phyloP scores from a whole-genome alignment of 441 rosid genomes.

The Syzygium malaccense region DNA sequence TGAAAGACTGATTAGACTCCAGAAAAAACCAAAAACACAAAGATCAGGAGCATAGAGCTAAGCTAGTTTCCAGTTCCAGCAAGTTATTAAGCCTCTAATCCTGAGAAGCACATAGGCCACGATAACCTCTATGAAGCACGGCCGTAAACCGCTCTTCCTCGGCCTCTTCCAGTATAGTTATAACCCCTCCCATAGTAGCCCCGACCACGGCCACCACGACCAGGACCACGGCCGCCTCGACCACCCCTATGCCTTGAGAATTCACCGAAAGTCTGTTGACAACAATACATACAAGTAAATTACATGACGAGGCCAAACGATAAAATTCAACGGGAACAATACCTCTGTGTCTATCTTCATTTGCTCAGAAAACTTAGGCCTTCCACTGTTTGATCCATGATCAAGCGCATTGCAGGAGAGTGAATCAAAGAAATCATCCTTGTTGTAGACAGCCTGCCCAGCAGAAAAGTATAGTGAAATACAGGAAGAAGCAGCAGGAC shows the following conservation, averaged over 20 bases:
- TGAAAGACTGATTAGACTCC: not conserved
- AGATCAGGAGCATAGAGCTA: not conserved
- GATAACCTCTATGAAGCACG: not conserved
- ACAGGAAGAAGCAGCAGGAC: not conserved
- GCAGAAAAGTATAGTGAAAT: not conserved
- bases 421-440: not conserved
- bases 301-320: not conserved
- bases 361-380: slow-evolving; percentile 1
- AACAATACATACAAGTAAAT: not conserved
- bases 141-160: not conserved
- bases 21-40: not conserved
- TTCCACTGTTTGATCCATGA: not conserved
- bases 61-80: not conserved
- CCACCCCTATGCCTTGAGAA: slow-evolving; percentile 2
- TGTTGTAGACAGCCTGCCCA: not conserved
- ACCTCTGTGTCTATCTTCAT: slow-evolving; percentile 5
- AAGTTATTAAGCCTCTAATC: not conserved
- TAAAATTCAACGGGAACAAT: not conserved
- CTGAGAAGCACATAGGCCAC: not conserved
- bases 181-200: slow-evolving; percentile 6
- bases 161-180: not conserved
- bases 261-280: not conserved
- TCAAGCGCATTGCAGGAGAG: not conserved
- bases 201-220: not conserved
- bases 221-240: slow-evolving; percentile 1